Evolutionary conservation across 75 land plant species (phyloP), one percentile per base, ranked within the genome.

Genomic region (Selaginella moellendorffii): DNA sequence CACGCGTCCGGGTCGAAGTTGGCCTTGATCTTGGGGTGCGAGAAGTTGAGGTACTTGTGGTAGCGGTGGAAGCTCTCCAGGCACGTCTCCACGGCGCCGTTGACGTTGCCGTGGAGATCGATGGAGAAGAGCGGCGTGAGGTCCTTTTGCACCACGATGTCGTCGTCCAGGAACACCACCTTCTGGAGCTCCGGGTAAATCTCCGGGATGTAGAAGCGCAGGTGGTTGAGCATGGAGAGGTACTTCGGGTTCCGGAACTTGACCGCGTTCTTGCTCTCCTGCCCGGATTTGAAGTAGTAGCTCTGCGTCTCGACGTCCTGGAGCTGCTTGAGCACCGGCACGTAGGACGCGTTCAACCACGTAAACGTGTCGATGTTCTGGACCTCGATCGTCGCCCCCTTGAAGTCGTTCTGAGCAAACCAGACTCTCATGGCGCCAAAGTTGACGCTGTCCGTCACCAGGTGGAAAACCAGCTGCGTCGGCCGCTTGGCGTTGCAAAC

Each of bases 31-130:
- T 75, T 67, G 10, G 88, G 78, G 53, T 84, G 81, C 24, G 97
- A 84, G 69, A 90, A 90, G 30, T 90, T 90, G 21, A 90, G 82
- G 67, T 90, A 90, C 71, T 84, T 90, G 77, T 90, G 82, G 71
- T 73, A 90, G 20, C 97, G 80, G 68, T 90, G 91, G 52, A 78
- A 87, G 20, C 85, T 70, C n/a, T 56, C 59, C 52, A 84, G 77
- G 65, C 97, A 90, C 17, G 97, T 90, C 64, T 90, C 97, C 26
- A 90, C 97, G 24, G 97, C 97, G 17, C 93, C 97, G 66, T 82
- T 90, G 22, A 87, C 97, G 56, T 87, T 87, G 52, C 93, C 85
- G 65, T 87, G 92, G 63, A 90, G 69, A 77, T 90, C 78, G 21
- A 90, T 27, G 0, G 78, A 80, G 54, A 87, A 87, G 0, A 90